Base-by-base conservation (phyloP, 2,329 filamentous ascomycete genomes). In the Colletotrichum lindemuthianum region DNA sequence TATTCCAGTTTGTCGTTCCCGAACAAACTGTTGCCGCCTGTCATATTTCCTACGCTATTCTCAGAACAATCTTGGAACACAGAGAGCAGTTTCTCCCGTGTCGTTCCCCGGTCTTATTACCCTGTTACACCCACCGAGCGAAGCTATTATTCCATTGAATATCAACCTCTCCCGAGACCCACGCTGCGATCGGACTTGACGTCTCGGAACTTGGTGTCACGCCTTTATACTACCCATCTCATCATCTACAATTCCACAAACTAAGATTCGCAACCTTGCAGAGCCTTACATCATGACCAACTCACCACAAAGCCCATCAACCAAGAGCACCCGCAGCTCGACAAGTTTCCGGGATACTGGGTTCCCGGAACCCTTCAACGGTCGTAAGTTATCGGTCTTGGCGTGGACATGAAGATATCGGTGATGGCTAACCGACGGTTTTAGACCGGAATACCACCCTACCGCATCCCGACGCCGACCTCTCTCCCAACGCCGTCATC, bases 381-480 rank as follows among this genome's bases (percentile, higher is more conserved):
- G 76, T 58, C 72, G 83, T 84, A 70, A 71, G 80, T 49, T 12
- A 13, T 16, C 9, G 6, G 13, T 8, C n/a, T 10, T 15, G 7
- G 15, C 15, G 7, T 16, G 0, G n/a, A 9, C 7, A 8, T 8
- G 15, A 24, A 24, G 4, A 8, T n/a, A 8, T 15, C 43, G 15
- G 15, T 9, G 13, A 16, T 16, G 5, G 15, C 43, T 45, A 10
- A 37, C 59, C 53, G 15, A 66, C 48, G 36, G 43, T 12, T 13
- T 3, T 65, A 83, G 83, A 74, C 49, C 79, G 82, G 66, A 90
- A 88, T 69, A 90, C 88, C 12, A 88, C 86, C 2, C 78, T 86
- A 13, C 85, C 84, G 16, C 87, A 90, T 65, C 88, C 88, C 24
- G 86, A 88, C 15, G 88, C 88, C 63, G 82, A 88, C 69, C 79